A percentile compares a stretch with the other conserved stretches of the same genome.
Evolutionary conservation across 148 eudicot species (phyloP).

Genomic region (Amaranthus hypochondriacus): DNA sequence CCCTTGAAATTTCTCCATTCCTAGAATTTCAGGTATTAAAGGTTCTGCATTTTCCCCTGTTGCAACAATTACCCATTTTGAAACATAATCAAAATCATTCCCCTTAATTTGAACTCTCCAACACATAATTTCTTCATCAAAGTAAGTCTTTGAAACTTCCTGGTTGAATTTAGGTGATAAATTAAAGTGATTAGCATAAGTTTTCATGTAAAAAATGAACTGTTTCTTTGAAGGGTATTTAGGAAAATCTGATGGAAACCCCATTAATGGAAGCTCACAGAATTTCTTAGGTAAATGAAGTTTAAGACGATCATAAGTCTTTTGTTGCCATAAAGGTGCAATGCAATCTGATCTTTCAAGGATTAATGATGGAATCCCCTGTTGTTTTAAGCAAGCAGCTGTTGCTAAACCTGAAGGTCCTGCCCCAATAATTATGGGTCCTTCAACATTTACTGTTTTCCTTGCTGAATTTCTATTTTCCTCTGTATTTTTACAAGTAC

Average conservation of each 20-base stretch:
- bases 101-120: slow-evolving; percentile 60
- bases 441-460: slow-evolving; percentile 34
- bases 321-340: slow-evolving; percentile 86
- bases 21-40: slow-evolving; percentile 60
- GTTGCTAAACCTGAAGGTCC: slow-evolving; percentile 94
- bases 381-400: slow-evolving; percentile 61
- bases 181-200: slow-evolving; percentile 56
- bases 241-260: slow-evolving; percentile 60
- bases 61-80: slow-evolving; percentile 79
- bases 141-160: slow-evolving; percentile 45
- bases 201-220: slow-evolving; percentile 70
- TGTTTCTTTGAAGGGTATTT: slow-evolving; percentile 73
- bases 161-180: slow-evolving; percentile 58
- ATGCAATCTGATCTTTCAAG: slow-evolving; percentile 80
- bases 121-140: slow-evolving; percentile 22
- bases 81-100: slow-evolving; percentile 26
- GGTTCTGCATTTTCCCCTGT: slow-evolving; percentile 96
- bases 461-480: not conserved
- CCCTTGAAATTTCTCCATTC: slow-evolving; percentile 62
- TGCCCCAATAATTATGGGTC: slow-evolving; percentile 85
- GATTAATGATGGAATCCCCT: slow-evolving; percentile 54
- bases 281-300: slow-evolving; percentile 84
- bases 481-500: slow-evolving; percentile 31
- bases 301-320: slow-evolving; percentile 78
- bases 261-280: slow-evolving; percentile 70